These are phyloP conservation scores for Pestalotiopsis fici DNA, from an alignment of 2,329 filamentous ascomycete genomes.

Conservation along the genomic window DNA sequence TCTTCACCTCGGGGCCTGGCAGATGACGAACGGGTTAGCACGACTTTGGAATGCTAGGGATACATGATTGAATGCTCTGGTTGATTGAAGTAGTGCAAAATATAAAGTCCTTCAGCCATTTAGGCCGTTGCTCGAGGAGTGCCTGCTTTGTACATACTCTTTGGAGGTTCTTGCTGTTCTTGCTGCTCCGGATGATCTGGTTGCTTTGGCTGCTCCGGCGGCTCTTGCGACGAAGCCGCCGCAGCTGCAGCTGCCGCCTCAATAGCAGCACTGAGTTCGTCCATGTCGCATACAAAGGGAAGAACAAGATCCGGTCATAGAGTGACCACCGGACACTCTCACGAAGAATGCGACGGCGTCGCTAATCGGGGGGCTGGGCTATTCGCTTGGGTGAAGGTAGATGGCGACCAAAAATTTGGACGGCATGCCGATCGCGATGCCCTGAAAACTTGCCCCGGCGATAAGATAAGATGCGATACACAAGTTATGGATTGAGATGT, in stretches of 20 bases:
- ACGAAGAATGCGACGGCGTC: conserved; percentile 10
- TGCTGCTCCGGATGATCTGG: not conserved
- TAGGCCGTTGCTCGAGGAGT: not conserved
- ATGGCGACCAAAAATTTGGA: conserved; percentile 15
- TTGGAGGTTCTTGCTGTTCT: not conserved
- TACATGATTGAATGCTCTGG: not conserved
- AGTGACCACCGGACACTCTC: not conserved
- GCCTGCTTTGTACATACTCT: not conserved
- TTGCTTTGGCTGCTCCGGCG: not conserved
- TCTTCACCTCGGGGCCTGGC: conserved; percentile 28
- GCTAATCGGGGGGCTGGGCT: not conserved
- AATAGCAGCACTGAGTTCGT: conserved; percentile 8
- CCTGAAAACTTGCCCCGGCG: conserved; percentile 17
- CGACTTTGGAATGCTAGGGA: not conserved
- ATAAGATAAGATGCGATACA: conserved; percentile 9
- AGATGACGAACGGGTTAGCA: conserved; percentile 10
- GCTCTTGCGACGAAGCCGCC: not conserved
- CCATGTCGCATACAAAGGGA: conserved; percentile 12
- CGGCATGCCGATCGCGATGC: conserved; percentile 15
- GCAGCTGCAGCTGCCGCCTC: conserved; percentile 8
- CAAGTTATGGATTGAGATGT: not conserved
- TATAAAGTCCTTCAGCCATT: not conserved
- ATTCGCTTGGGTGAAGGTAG: not conserved
- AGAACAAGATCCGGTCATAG: conserved; percentile 3
- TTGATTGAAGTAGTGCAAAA: not conserved